Percentiles rank a stretch among this genome's conserved stretches.
phyloP scores from a whole-genome alignment of 2,329 filamentous ascomycete genomes.

The Ceratocystiopsis sp. region DNA sequence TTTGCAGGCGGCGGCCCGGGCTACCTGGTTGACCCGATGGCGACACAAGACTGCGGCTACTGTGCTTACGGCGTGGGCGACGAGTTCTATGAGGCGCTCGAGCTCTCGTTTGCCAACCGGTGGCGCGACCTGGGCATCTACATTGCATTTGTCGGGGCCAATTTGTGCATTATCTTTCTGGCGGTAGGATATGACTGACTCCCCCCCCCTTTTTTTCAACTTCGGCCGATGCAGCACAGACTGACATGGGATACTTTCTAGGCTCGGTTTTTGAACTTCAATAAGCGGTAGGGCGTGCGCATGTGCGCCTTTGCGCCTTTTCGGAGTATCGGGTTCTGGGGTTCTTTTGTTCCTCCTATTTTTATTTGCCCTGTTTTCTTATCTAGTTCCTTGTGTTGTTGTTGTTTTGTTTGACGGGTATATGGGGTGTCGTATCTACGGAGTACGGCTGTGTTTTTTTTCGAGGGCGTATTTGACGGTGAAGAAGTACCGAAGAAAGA shows the following conservation, averaged over 20 bases:
- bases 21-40: slow-evolving; percentile 48
- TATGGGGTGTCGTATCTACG: no score
- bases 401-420: no score
- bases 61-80: slow-evolving; percentile 70
- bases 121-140: slow-evolving; percentile 79
- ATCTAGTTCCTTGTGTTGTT: no score
- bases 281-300: slow-evolving; percentile 19
- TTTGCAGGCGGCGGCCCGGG: slow-evolving; percentile 52
- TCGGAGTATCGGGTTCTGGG: no score
- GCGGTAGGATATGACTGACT: slow-evolving; percentile 25
- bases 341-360: neutral
- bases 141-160: slow-evolving; percentile 58
- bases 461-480: no score
- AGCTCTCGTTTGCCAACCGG: slow-evolving; percentile 46
- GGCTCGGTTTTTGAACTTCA: slow-evolving; percentile 37
- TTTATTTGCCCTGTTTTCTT: neutral
- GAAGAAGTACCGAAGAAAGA: no score
- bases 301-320: no score
- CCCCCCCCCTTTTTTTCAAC: no score
- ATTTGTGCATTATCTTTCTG: slow-evolving; percentile 44
- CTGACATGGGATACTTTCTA: slow-evolving; percentile 11
- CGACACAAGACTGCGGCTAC: slow-evolving; percentile 55
- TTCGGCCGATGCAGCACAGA: neutral
- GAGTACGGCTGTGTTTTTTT: no score
- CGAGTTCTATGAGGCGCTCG: slow-evolving; percentile 56